Evolutionary conservation across 2,329 filamentous ascomycete genomes (phyloP), one percentile per base, ranked within the genome.

Genomic region (Colletotrichum agaves): DNA sequence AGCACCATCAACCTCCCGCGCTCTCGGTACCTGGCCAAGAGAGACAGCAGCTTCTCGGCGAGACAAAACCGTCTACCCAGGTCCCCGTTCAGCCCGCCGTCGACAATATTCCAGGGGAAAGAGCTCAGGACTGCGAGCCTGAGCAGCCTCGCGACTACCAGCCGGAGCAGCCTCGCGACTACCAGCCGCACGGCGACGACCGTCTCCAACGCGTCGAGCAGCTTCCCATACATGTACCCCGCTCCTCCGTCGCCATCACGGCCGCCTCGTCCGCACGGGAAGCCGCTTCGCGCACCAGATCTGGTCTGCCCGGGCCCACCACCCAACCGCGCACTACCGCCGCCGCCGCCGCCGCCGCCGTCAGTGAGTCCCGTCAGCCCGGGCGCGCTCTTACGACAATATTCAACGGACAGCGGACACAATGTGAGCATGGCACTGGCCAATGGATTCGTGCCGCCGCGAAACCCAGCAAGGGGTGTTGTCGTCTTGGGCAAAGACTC

Each of bases 281-380:
- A 68, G 3, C 74, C 75, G 3, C 73, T 81, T 4, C 77, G 79
- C 69, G 79, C 81, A 5, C 78, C 79, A 0, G 78, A 78, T 27
- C 71, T 76, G 1, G 72, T 75, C 75, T 3, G 75, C 72, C 21
- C 80, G 19, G 81, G 83, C 0, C 83, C 84, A 0, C 83, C 83
- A 0, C 84, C 84, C 0, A 81, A 70, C 5, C 76, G 78, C n/a
- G 81, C 81, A 3, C 77, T 85, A 3, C 82, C 82, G 0, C 71
- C 72, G 1, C 75, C 72, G 0, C 75, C 76, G 5, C 77, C 78
- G 0, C 69, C 27, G 27, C 27, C 27, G 27, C 27, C 27, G 27
- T 7, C 73, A 5, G 44, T 61, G 7, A 66, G 39, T 12, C 66
- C 69, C 21, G n/a, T 47, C 1, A 56, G 23, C 1, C 44, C 37